Evolutionary conservation across 306 rosid species (phyloP).

Genomic region (Casuarina cunninghamiana): DNA sequence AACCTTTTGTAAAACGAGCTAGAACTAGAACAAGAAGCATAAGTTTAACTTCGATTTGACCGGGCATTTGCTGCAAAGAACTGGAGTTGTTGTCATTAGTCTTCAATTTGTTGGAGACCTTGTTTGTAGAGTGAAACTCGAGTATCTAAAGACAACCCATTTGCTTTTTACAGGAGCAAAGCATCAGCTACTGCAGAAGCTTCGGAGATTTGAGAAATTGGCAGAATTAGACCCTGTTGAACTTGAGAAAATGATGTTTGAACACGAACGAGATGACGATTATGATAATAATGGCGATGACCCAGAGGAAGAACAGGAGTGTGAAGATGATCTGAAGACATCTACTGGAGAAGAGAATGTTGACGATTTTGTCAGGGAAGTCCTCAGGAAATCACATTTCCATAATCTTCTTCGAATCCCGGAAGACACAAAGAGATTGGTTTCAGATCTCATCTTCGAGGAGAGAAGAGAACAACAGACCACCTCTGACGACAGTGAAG

Average conservation of each 20-base stretch:
- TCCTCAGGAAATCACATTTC: conserved; percentile 29
- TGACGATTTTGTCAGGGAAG: conserved; percentile 40
- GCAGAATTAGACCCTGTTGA: conserved; percentile 81
- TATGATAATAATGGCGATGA: conserved; percentile 15
- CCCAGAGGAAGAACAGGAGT: conserved; percentile 35
- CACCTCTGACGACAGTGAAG: conserved; percentile 29
- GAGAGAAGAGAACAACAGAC: conserved; percentile 44
- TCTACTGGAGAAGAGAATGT: conserved; percentile 30
- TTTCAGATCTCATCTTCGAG: conserved; percentile 64
- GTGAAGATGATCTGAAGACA: conserved; percentile 26
- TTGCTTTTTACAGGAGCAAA: conserved; percentile 64
- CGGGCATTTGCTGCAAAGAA: neutral
- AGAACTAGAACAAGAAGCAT: neutral
- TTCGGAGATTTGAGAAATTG: conserved; percentile 79
- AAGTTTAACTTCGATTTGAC: neutral
- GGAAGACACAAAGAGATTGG: conserved; percentile 50
- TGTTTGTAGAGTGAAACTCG: too few species aligned
- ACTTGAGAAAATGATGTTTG: conserved; percentile 68
- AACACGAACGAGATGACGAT: conserved; percentile 39
- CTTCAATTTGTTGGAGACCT: neutral
- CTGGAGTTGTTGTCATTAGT: neutral
- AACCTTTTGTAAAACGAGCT: neutral
- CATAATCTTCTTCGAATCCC: conserved; percentile 30
- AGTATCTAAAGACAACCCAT: neutral
- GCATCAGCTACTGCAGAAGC: conserved; percentile 71